Conservation (phyloP, 2,329 filamentous ascomycete species). For the Cytospora piceae region DNA sequence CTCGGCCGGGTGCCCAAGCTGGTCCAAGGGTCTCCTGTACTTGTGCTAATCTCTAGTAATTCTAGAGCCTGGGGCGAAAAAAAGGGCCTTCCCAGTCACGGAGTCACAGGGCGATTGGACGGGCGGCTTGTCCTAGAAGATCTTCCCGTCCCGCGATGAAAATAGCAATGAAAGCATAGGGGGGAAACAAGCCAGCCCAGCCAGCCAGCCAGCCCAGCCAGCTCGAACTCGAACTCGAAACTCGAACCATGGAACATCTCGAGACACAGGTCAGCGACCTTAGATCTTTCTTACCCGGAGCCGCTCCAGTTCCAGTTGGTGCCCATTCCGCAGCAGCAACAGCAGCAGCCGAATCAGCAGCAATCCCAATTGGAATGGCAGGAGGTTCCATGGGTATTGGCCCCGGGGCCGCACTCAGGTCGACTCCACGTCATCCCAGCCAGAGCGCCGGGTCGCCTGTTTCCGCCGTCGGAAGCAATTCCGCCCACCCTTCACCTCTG, state of each 20-base stretch:
- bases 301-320: slow-evolving; percentile 33
- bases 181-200: background rate
- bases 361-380: slow-evolving; percentile 17
- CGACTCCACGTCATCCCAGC: slow-evolving; percentile 36
- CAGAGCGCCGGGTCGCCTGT: slow-evolving; percentile 33
- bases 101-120: background rate
- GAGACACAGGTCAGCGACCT: slow-evolving; percentile 59
- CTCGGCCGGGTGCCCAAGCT: background rate
- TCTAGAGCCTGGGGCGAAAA: background rate
- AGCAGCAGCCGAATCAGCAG: background rate
- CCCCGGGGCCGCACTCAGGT: slow-evolving; percentile 30
- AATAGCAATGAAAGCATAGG: background rate
- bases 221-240: slow-evolving; percentile 2
- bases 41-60: background rate
- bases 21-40: background rate
- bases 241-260: slow-evolving; percentile 54
- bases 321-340: slow-evolving; percentile 31
- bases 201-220: background rate
- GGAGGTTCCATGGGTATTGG: slow-evolving; percentile 27
- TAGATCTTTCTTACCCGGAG: slow-evolving; percentile 47
- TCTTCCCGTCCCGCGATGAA: slow-evolving; percentile 3
- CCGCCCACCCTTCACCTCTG: slow-evolving; percentile 42
- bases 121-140: background rate
- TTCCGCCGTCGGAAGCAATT: slow-evolving; percentile 54
- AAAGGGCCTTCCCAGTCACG: background rate